phyloP scores from a whole-genome alignment of 192 early-diverging fungal species.

The Backusella tuberculispora region DNA sequence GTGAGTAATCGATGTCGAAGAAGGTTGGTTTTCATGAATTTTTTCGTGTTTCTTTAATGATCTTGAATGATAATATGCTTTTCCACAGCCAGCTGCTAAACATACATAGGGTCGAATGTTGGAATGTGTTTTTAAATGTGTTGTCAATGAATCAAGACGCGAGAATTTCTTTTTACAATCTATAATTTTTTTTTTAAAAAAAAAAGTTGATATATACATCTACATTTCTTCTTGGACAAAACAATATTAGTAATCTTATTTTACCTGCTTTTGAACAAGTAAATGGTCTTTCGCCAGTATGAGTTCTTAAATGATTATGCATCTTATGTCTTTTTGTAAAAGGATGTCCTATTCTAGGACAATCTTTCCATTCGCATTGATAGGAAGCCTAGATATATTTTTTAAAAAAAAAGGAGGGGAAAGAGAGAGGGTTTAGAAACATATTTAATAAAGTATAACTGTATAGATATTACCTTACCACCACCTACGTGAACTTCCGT shows the following conservation, averaged over 20 bases:
- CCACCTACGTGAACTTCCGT: conserved; percentile 57
- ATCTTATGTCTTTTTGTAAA: conserved; percentile 76
- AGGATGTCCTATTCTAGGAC: conserved; percentile 56
- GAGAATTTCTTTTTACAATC: conserved; percentile 77
- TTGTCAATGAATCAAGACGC: conserved; percentile 71
- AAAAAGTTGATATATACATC: not conserved
- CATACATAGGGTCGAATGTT: conserved; percentile 61
- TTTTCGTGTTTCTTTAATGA: conserved; percentile 68
- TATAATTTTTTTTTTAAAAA: conserved; percentile 5
- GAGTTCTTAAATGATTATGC: conserved; percentile 72
- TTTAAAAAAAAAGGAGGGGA: not conserved
- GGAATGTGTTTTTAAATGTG: conserved; percentile 67
- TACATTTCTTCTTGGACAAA: not conserved
- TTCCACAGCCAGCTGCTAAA: conserved; percentile 50
- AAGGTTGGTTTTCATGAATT: conserved; percentile 40
- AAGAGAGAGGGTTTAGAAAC: not conserved
- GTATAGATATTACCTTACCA: conserved; percentile 51
- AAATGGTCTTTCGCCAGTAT: conserved; percentile 80
- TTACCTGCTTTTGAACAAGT: conserved; percentile 55
- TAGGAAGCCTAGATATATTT: conserved; percentile 47
- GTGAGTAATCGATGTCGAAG: too few species aligned
- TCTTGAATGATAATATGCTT: conserved; percentile 65
- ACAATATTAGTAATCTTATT: not conserved
- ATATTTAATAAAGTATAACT: too few species aligned
- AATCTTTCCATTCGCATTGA: conserved; percentile 54